A percentile compares a stretch with the other conserved stretches of the same genome.
phyloP scores from a whole-genome alignment of 148 eudicot genomes.

The Rhododendron williamsianum region DNA sequence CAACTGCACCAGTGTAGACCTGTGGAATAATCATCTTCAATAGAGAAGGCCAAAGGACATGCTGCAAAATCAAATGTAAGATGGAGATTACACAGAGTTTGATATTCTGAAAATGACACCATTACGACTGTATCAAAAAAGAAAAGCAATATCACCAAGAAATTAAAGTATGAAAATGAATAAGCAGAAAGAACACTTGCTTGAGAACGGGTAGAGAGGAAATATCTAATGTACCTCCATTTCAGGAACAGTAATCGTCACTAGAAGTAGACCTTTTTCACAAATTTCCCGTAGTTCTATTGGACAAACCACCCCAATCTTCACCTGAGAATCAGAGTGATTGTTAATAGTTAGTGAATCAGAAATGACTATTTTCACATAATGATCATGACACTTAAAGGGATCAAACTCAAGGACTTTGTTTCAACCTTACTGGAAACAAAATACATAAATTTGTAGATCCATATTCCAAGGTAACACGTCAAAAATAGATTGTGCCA shows the following conservation, averaged over 20 bases:
- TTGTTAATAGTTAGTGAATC: slow-evolving; percentile 3
- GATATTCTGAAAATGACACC: background rate
- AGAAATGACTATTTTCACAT: background rate
- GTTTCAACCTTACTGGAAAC: background rate
- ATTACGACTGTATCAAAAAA: background rate
- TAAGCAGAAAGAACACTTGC: slow-evolving; percentile 4
- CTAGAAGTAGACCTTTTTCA: slow-evolving; percentile 85
- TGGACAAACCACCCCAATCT: slow-evolving; percentile 47
- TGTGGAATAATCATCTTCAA: slow-evolving; percentile 91
- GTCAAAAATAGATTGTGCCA: background rate
- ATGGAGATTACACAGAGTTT: background rate
- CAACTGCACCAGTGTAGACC: slow-evolving; percentile 72
- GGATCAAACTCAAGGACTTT: background rate
- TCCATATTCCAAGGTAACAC: background rate
- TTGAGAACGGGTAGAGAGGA: background rate
- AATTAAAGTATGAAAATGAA: background rate
- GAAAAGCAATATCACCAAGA: background rate
- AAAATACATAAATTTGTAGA: background rate
- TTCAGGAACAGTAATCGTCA: slow-evolving; percentile 91
- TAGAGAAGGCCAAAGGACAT: slow-evolving; percentile 92
- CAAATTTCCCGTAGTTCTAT: slow-evolving; percentile 66
- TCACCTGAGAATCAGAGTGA: slow-evolving; percentile 39
- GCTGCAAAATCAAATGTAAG: slow-evolving; percentile 49
- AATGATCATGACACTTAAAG: background rate
- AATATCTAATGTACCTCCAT: slow-evolving; percentile 66